phyloP scores from a whole-genome alignment of 1,284 basidiomycete species.

The Puccinia novopanici region DNA sequence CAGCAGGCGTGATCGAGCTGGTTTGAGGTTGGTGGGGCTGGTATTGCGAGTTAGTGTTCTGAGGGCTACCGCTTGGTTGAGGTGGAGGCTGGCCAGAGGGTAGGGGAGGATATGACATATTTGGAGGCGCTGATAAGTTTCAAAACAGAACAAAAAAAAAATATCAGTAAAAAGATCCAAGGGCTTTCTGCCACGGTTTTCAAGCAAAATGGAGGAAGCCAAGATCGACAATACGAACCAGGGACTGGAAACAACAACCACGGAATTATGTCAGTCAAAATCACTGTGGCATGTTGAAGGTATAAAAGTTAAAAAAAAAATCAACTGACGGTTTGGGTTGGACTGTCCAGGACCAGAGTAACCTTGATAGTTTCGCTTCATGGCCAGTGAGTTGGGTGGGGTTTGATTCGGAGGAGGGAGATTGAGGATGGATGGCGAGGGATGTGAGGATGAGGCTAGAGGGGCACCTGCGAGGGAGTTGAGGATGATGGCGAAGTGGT shows the following conservation, averaged over 20 bases:
- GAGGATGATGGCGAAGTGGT: no score
- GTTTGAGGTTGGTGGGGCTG: slow-evolving; percentile 19
- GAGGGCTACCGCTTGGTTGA: slow-evolving; percentile 32
- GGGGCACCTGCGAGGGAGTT: background rate
- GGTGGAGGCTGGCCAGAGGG: slow-evolving; percentile 46
- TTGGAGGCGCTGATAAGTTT: slow-evolving; percentile 14
- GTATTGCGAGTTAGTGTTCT: slow-evolving; percentile 30
- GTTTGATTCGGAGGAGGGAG: background rate
- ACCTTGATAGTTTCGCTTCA: slow-evolving; percentile 49
- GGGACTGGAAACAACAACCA: background rate
- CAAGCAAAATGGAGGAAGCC: background rate
- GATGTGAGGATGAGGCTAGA: background rate
- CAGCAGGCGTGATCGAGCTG: background rate
- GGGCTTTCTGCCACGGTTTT: no score
- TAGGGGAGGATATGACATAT: slow-evolving; percentile 42
- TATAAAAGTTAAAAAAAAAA: background rate
- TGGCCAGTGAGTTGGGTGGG: background rate
- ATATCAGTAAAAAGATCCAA: background rate
- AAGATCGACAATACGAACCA: background rate
- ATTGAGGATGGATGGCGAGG: background rate
- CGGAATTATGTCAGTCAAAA: background rate
- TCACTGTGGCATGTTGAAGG: background rate
- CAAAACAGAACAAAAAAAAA: background rate
- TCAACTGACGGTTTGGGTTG: slow-evolving; percentile 41
- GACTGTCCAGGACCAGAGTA: slow-evolving; percentile 35